These are phyloP conservation scores for Magnusiomyces ingens DNA, from an alignment of 1,139 yeast genomes.

Conservation along the genomic window DNA sequence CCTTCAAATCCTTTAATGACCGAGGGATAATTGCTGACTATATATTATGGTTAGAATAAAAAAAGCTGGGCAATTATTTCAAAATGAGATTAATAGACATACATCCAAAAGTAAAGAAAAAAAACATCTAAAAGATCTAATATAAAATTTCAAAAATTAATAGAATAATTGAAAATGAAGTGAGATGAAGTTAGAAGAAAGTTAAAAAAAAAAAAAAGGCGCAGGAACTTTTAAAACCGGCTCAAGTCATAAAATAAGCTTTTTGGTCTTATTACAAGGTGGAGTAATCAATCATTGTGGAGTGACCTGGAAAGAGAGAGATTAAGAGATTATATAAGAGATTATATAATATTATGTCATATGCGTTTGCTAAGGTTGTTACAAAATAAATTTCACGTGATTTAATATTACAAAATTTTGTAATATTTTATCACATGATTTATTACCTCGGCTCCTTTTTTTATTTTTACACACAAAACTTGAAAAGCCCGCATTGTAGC, in stretches of 20 bases:
- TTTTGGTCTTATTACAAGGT: too few species aligned
- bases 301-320: too few species aligned
- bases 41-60: neutral
- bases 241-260: conserved; percentile 40
- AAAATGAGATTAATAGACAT: neutral
- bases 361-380: too few species aligned
- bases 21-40: conserved; percentile 26
- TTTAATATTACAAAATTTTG: too few species aligned
- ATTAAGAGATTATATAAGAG: too few species aligned
- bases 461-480: too few species aligned
- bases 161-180: conserved; percentile 36
- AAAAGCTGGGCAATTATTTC: neutral
- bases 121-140: conserved; percentile 10
- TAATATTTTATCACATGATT: too few species aligned
- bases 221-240: neutral
- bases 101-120: conserved; percentile 14
- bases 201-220: neutral
- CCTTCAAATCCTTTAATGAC: conserved; percentile 25
- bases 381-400: too few species aligned
- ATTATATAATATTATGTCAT: too few species aligned
- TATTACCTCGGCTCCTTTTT: too few species aligned
- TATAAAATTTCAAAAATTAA: neutral
- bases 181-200: conserved; percentile 37
- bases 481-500: too few species aligned
- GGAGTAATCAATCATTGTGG: too few species aligned